Evolutionary conservation across 495 filamentous ascomycete species (phyloP).

Genomic region (Neurospora tetraspora): DNA sequence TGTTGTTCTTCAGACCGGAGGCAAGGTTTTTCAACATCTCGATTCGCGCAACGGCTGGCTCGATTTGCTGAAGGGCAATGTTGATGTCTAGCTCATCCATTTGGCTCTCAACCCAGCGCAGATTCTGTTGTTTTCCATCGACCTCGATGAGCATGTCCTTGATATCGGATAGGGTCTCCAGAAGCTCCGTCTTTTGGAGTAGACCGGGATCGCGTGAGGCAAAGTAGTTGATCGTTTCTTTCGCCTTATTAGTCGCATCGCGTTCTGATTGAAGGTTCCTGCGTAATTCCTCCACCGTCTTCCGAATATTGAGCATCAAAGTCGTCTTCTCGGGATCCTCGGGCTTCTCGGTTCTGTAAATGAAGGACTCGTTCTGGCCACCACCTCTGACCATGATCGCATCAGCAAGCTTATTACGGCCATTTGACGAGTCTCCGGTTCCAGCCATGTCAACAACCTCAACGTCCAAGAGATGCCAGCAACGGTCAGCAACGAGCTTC

Average conservation of each 20-base stretch:
- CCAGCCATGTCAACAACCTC: conserved; percentile 81
- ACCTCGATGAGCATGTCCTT: conserved; percentile 85
- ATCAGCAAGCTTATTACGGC: conserved; percentile 63
- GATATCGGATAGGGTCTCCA: conserved; percentile 57
- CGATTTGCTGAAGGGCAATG: conserved; percentile 85
- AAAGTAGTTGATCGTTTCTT: conserved; percentile 76
- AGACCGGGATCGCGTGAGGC: conserved; percentile 58
- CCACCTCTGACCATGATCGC: conserved; percentile 82
- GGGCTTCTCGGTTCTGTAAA: conserved; percentile 73
- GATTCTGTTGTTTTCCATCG: conserved; percentile 89
- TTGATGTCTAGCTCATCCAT: conserved; percentile 94
- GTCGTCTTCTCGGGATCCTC: conserved; percentile 65
- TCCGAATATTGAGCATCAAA: conserved; percentile 78
- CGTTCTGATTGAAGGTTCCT: conserved; percentile 73
- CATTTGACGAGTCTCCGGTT: conserved; percentile 42
- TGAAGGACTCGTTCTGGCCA: conserved; percentile 77
- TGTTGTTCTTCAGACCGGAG: conserved; percentile 69
- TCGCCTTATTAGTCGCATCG: conserved; percentile 64
- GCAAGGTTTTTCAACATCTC: conserved; percentile 75
- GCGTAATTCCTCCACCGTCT: conserved; percentile 81
- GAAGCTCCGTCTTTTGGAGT: conserved; percentile 60
- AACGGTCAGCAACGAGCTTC: conserved; percentile 84
- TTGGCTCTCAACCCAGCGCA: conserved; percentile 90
- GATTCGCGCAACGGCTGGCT: conserved; percentile 68
- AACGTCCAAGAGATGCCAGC: conserved; percentile 89